A percentile compares a stretch with the other conserved stretches of the same genome.
phyloP scores from a whole-genome alignment of 768 basidiomycete genomes.

The Sarcodon aspratus region DNA sequence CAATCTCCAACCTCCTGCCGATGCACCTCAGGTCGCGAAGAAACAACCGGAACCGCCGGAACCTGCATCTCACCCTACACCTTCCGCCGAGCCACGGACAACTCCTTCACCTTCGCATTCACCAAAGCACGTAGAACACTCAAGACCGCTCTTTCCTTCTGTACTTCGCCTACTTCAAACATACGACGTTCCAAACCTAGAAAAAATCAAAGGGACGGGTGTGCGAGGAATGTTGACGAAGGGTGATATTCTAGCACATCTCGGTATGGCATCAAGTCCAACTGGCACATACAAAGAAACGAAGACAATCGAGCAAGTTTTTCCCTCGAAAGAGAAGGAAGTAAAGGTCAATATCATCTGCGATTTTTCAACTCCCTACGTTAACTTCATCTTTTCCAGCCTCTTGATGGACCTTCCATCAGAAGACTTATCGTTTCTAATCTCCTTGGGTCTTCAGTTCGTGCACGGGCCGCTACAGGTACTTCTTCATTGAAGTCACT shows the following conservation, averaged over 20 bases:
- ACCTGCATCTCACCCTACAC: slow-evolving; percentile 15
- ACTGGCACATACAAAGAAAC: slow-evolving; percentile 60
- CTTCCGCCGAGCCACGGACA: slow-evolving; percentile 20
- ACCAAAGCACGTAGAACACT: slow-evolving; percentile 29
- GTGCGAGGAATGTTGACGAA: slow-evolving; percentile 92
- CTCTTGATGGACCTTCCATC: slow-evolving; percentile 53
- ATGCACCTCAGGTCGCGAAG: slow-evolving; percentile 11
- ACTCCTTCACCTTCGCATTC: slow-evolving; percentile 16
- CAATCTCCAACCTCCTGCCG: slow-evolving; percentile 55
- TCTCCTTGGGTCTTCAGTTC: slow-evolving; percentile 42
- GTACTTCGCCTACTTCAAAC: slow-evolving; percentile 74
- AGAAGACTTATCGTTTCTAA: slow-evolving; percentile 54
- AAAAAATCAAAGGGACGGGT: slow-evolving; percentile 79
- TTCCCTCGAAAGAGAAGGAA: slow-evolving; percentile 22
- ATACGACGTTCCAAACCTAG: slow-evolving; percentile 41
- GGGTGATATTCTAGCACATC: slow-evolving; percentile 81
- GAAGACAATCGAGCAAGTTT: slow-evolving; percentile 17
- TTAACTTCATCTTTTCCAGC: slow-evolving; percentile 14
- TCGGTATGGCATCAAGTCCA: slow-evolving; percentile 76
- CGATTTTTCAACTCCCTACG: neutral
- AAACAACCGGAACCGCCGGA: slow-evolving; percentile 7
- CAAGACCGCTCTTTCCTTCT: slow-evolving; percentile 80
- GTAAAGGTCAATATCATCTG: slow-evolving; percentile 21
- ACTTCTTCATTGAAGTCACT: slow-evolving; percentile 6
- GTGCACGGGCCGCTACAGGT: slow-evolving; percentile 35